Evolutionary conservation across 2,329 filamentous ascomycete genomes (phyloP), one percentile per base, ranked within the genome.

Genomic region (Botrytis galanthina): DNA sequence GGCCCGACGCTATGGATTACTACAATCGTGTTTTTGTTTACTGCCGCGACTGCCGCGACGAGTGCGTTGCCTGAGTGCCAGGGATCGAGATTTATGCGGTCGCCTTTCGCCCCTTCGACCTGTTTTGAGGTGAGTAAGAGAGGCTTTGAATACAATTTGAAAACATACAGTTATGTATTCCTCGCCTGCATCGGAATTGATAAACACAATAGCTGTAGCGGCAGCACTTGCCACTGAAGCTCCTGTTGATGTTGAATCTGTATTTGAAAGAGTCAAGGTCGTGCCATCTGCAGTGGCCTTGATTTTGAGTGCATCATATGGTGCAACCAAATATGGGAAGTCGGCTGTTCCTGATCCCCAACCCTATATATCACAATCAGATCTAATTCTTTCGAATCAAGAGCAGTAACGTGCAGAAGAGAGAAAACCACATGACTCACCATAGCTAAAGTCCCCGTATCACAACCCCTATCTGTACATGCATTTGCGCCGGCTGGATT

Each of bases 151-250:
- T 26, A 37, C 3, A 44, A 4, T 18, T 39, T 26, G 26, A 26
- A 18, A 12, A 72, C 73, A 42, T 22, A 79, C 79, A 1, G 79
- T 80, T 29, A 80, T 77, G 76, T 88, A 93, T 1, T 90, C 92
- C 81, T 97, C 94, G 2, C 92, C 91, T 2, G 91, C 88, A 81
- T 92, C 92, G 10, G 86, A 86, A 79, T 92, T 92, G 76, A 89
- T 87, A 77, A 92, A 88, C 1, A 91, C 88, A 6, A 92, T 82
- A 73, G 93, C 96, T 20, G 93, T 86, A 75, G 94, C 87, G 9
- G 81, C 79, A n/a, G 77, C 72, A 18, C 72, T 73, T 14, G 79
- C 79, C 16, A 74, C 79, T 9, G 75, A 57, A 18, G 77, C 79
- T 7, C 77, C 79, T 1, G 75, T 68, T 6, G 75, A 75, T 48